phyloP scores from a whole-genome alignment of 306 rosid genomes.

The Vachellia collinsii region DNA sequence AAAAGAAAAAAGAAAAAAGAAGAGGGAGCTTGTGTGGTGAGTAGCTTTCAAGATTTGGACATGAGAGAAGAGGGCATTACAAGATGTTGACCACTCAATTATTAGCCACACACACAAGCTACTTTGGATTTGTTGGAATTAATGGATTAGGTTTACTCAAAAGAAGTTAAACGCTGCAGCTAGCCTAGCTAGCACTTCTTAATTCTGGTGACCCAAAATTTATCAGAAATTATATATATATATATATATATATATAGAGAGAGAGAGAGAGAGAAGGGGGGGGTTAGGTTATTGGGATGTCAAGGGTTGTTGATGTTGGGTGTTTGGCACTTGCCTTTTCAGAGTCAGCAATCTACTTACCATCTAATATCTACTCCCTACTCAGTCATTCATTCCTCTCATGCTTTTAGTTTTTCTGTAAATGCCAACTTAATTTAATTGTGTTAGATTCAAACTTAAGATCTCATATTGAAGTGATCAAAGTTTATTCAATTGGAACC shows the following conservation, averaged over 20 bases:
- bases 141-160: constrained; percentile 24
- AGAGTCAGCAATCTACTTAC: constrained; percentile 18
- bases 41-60: neutral
- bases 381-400: too few relatives aligned
- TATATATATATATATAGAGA: neutral
- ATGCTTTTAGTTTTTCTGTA: too few relatives aligned
- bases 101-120: neutral
- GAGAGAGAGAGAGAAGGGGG: too few relatives aligned
- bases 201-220: neutral
- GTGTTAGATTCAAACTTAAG: too few relatives aligned
- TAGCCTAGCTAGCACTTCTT: neutral
- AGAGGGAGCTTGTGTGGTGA: too few relatives aligned
- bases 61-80: neutral
- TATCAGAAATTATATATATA: neutral
- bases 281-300: neutral
- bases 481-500: too few relatives aligned
- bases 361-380: neutral
- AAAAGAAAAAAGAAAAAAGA: too few relatives aligned
- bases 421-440: too few relatives aligned
- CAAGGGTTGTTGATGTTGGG: neutral
- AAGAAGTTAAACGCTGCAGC: constrained; percentile 6
- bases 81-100: constrained; percentile 2
- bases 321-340: constrained; percentile 15
- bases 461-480: too few relatives aligned
- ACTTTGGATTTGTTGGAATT: too few relatives aligned